Evolutionary conservation across 371 early-diverging fungal genomes (phyloP).

Genomic region (Amoeboaphelidium protococcarum): DNA sequence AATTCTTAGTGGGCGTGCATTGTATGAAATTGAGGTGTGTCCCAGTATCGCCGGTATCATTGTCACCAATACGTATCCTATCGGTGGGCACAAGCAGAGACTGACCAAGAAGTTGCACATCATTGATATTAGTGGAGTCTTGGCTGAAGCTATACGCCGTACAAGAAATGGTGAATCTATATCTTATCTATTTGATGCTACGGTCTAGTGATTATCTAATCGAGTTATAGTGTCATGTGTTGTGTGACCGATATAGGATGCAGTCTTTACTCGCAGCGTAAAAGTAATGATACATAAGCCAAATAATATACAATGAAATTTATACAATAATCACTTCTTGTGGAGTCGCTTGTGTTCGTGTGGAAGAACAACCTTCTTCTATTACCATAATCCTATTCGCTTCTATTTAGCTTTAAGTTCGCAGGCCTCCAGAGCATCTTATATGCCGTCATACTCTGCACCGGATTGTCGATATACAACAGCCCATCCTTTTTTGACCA

Average conservation of each 20-base stretch:
- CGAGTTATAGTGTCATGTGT: too few relatives aligned
- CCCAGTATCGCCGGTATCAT: slow-evolving; percentile 56
- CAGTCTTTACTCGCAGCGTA: too few relatives aligned
- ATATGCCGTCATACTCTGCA: slow-evolving; percentile 3
- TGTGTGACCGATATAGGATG: too few relatives aligned
- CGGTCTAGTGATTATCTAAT: background rate
- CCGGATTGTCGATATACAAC: slow-evolving; percentile 7
- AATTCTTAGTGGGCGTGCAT: slow-evolving; percentile 56
- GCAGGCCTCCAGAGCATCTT: background rate
- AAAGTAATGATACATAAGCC: too few relatives aligned
- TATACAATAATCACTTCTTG: background rate
- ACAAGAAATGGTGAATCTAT: slow-evolving; percentile 94
- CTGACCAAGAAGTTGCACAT: slow-evolving; percentile 43
- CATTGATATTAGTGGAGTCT: slow-evolving; percentile 63
- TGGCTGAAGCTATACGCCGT: slow-evolving; percentile 89
- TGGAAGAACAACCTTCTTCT: background rate
- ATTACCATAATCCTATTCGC: background rate
- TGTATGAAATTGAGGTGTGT: slow-evolving; percentile 55
- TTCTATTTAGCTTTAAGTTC: slow-evolving; percentile 3
- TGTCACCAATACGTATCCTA: slow-evolving; percentile 80
- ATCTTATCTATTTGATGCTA: slow-evolving; percentile 45
- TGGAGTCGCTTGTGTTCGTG: background rate
- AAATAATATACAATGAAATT: too few relatives aligned
- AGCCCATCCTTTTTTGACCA: slow-evolving; percentile 7
- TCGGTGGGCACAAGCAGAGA: slow-evolving; percentile 41